Percentiles rank a stretch among this genome's conserved stretches.
These are phyloP conservation scores for Clavispora carvajalis DNA, from an alignment of 805 yeast genomes.

Conservation along the genomic window DNA sequence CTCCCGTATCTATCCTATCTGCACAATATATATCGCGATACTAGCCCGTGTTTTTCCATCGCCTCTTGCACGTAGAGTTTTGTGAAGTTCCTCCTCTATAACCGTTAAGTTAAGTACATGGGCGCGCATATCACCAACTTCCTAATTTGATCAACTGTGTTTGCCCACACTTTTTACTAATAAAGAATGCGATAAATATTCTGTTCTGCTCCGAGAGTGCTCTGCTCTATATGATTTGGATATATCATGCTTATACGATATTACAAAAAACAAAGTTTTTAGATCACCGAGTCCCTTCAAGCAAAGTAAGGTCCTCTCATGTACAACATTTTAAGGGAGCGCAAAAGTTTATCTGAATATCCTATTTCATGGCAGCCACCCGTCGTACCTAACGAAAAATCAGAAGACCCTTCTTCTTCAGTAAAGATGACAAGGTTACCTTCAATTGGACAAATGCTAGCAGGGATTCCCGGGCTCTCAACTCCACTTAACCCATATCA, in stretches of 20 bases:
- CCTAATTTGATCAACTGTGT: background rate
- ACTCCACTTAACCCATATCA: background rate
- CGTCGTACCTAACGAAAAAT: background rate
- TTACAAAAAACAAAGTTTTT: background rate
- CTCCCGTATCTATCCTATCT: no score
- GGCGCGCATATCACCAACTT: slow-evolving; percentile 1
- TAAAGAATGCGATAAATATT: background rate
- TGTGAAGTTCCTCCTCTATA: no score
- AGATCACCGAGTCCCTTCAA: background rate
- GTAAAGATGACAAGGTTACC: background rate
- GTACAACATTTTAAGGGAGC: slow-evolving; percentile 10
- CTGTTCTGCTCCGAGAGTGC: background rate
- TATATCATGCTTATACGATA: background rate
- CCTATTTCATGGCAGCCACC: slow-evolving; percentile 10
- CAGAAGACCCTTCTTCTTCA: background rate
- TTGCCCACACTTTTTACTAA: background rate
- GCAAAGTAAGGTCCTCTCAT: slow-evolving; percentile 2
- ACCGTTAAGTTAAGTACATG: background rate
- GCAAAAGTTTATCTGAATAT: slow-evolving; percentile 7
- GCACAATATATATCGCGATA: no score
- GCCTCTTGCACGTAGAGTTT: no score
- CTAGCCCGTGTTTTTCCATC: no score
- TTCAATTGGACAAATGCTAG: background rate
- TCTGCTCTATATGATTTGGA: background rate
- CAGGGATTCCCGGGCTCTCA: background rate